Conservation (phyloP, 1,284 basidiomycete genomes). For the Heterobasidion irregulare region DNA sequence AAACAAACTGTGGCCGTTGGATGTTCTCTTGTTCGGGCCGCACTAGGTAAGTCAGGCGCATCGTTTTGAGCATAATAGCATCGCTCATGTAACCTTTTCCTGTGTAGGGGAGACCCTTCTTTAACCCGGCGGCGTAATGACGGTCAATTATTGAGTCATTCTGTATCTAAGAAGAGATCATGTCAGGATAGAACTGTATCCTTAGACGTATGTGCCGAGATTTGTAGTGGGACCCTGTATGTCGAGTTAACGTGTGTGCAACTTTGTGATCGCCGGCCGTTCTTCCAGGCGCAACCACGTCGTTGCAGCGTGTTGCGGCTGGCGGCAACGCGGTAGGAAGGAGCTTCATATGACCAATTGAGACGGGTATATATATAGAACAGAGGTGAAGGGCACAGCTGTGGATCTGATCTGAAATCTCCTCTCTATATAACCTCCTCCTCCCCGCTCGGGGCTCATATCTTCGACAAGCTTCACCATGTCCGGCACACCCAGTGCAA, state of each 20-base stretch:
- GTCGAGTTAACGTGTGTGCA: too few species aligned
- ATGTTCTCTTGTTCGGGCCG: conserved; percentile 85
- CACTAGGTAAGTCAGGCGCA: conserved; percentile 53
- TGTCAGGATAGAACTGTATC: too few species aligned
- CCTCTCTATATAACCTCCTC: neutral
- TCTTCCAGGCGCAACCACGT: too few species aligned
- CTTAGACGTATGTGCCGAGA: too few species aligned
- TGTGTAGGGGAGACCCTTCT: conserved; percentile 11
- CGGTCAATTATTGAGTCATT: neutral
- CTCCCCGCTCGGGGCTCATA: neutral
- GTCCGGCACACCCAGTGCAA: conserved; percentile 4
- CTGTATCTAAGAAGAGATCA: too few species aligned
- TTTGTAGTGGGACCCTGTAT: too few species aligned
- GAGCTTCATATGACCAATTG: neutral
- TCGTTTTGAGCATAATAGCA: neutral
- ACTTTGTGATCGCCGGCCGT: too few species aligned
- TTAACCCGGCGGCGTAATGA: conserved; percentile 3
- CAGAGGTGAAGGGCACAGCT: neutral
- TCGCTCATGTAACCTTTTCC: neutral
- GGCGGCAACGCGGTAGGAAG: too few species aligned
- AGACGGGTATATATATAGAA: neutral
- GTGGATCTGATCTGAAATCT: neutral
- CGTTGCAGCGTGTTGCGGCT: too few species aligned
- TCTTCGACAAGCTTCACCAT: neutral
- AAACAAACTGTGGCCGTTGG: conserved; percentile 90